Base-by-base conservation (phyloP, 2,329 filamentous ascomycete genomes). In the Rutstroemia sp. region DNA sequence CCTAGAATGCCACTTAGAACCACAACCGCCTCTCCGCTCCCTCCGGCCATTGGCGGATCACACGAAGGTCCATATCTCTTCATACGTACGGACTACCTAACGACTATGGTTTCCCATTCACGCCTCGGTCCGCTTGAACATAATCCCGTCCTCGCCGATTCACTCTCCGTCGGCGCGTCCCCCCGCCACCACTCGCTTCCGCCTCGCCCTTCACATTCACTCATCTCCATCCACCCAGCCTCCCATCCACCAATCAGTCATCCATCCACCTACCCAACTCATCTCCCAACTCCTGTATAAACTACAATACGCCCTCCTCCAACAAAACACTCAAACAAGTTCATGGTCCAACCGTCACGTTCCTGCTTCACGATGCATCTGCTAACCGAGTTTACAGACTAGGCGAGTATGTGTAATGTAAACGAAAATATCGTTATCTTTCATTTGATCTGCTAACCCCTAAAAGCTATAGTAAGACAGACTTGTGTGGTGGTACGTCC, bases 391-490 rank as follows among this genome's bases (percentile, higher is more conserved):
- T 46, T 19, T 25, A 19, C 17, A 47, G 41, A 38, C 7, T 17
- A 14, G 37, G 27, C 21, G 39, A 14, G 34, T 10, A 7, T 46
- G 27, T 41, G 30, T 10, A 17, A 27, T 23, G 23, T 23, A 23
- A 23, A 23, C 23, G 23, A 23, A 23, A 23, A 23, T 5, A 23
- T 23, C 23, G 3, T 23, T 23, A 23, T 23, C 23, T 23, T 23
- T 45, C 17, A 23, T 23, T 16, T 16, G 39, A 37, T 10, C 14
- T 25, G 25, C 23, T 25, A 25, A 10, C 19, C 34, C 38, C 23
- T 34, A 53, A 53, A 53, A 46, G 41, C 27, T 53, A 23, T 53
- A 53, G 51, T 45, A 47, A 53, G 51, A 27, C 51, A 21, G 17
- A 10, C 42, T 47, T 53, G 21, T 47, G 51, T 53, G 23, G 27